Percentiles rank a stretch among this genome's conserved stretches.
Conservation (phyloP, 345 rosid species). For the Citrus sp. region DNA sequence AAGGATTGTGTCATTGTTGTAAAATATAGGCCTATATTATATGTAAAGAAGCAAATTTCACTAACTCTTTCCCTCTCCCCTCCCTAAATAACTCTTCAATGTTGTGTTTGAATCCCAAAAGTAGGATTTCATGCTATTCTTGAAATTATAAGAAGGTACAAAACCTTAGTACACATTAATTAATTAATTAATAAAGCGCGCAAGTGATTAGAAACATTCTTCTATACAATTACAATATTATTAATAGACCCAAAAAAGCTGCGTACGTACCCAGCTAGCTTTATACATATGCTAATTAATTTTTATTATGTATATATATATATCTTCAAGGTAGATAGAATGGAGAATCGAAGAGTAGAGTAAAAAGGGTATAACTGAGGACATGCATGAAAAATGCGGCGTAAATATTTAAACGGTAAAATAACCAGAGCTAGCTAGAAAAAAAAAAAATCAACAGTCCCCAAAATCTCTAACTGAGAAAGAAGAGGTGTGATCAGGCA, state of each 20-base stretch:
- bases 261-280: constrained; percentile 22
- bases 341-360: neutral
- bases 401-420: neutral
- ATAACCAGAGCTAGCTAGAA: neutral
- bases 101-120: neutral
- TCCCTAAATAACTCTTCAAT: too few species aligned
- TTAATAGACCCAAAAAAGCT: constrained; percentile 15
- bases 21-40: neutral
- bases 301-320: neutral
- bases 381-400: constrained; percentile 5
- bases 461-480: constrained; percentile 81
- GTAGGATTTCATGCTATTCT: constrained; percentile 19
- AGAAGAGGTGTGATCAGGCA: constrained; percentile 50
- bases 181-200: neutral
- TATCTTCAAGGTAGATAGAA: constrained; percentile 15
- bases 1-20: neutral
- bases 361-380: neutral
- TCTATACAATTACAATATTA: constrained; percentile 40
- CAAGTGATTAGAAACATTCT: constrained; percentile 11
- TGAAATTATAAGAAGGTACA: constrained; percentile 15
- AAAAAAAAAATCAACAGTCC: constrained; percentile 33
- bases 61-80: too few species aligned
- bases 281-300: neutral
- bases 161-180: constrained; percentile 21
- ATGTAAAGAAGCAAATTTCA: too few species aligned